These are phyloP conservation scores for Mangifera indica DNA, from an alignment of 345 rosid genomes.

Conservation along the genomic window DNA sequence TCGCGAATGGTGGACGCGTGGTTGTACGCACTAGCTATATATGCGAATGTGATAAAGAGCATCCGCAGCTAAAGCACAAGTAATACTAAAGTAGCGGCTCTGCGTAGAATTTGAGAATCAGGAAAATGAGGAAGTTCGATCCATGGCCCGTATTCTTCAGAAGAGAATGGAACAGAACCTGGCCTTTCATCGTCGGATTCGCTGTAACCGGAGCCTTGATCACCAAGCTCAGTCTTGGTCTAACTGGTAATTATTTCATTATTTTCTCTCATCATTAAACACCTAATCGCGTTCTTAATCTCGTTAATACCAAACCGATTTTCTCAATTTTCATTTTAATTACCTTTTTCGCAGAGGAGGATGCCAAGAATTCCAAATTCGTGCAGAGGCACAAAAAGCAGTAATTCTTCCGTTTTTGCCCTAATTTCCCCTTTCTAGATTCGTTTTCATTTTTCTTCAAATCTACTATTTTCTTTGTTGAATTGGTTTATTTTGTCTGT, in stretches of 20 bases:
- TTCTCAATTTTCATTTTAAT: neutral
- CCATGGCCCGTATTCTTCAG: conserved; percentile 87
- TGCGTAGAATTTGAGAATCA: neutral
- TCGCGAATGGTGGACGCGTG: neutral
- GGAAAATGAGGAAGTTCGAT: conserved; percentile 57
- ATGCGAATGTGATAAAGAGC: neutral
- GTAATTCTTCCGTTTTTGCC: conserved; percentile 26
- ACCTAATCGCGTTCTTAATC: neutral
- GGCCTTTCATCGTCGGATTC: conserved; percentile 95
- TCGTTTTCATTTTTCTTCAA: neutral
- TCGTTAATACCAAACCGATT: neutral
- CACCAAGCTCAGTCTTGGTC: conserved; percentile 72
- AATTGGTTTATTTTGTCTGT: neutral
- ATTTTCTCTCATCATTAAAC: no score
- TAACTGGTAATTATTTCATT: conserved; percentile 48
- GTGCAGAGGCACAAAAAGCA: conserved; percentile 70
- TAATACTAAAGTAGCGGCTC: no score
- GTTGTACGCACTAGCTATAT: neutral
- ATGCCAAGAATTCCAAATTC: conserved; percentile 77
- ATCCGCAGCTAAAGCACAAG: neutral
- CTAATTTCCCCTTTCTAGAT: neutral
- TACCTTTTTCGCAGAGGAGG: conserved; percentile 56
- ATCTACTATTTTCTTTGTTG: neutral
- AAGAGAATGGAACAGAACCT: conserved; percentile 73
- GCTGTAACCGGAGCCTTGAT: conserved; percentile 68